A percentile compares a stretch with the other conserved stretches of the same genome.
Conservation (phyloP, 2,329 filamentous ascomycete genomes). For the Metarhizium sp. region DNA sequence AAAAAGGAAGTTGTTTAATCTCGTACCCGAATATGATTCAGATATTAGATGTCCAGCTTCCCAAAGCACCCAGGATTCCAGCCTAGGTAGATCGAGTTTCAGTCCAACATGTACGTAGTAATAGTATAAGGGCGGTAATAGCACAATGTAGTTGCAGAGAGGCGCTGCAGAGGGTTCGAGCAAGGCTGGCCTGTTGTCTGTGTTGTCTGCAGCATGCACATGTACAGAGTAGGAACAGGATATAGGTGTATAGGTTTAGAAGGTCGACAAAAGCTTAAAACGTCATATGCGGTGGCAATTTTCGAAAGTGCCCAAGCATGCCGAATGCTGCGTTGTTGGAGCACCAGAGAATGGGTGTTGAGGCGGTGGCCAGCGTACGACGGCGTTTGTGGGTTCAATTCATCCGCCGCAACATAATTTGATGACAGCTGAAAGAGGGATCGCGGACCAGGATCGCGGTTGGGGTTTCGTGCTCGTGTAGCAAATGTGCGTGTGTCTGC, state of each 20-base stretch:
- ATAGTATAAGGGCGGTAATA: not conserved
- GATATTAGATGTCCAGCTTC: not conserved
- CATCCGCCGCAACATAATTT: constrained; percentile 1
- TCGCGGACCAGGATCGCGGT: not conserved
- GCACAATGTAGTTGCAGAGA: not conserved
- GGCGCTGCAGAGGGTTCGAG: not conserved
- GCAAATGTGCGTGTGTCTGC: not conserved
- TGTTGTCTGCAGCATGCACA: not conserved
- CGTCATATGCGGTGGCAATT: not conserved
- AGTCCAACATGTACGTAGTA: not conserved
- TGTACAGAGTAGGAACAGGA: not conserved
- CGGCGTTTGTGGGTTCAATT: not conserved
- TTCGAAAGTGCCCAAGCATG: no score
- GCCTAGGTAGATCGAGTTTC: not conserved
- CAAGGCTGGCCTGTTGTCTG: not conserved
- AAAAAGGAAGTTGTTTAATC: not conserved
- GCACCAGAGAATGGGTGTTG: not conserved
- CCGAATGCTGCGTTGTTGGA: not conserved
- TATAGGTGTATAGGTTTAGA: not conserved
- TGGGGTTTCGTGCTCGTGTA: not conserved
- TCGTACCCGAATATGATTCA: not conserved
- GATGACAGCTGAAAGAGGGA: not conserved
- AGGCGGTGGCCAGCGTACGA: not conserved
- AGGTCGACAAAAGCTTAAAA: not conserved
- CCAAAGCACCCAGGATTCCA: not conserved